Percentiles rank a stretch among this genome's conserved stretches.
These are phyloP conservation scores for Prototheca wickerhamii DNA, from an alignment of 163 green algal species.

Conservation along the genomic window DNA sequence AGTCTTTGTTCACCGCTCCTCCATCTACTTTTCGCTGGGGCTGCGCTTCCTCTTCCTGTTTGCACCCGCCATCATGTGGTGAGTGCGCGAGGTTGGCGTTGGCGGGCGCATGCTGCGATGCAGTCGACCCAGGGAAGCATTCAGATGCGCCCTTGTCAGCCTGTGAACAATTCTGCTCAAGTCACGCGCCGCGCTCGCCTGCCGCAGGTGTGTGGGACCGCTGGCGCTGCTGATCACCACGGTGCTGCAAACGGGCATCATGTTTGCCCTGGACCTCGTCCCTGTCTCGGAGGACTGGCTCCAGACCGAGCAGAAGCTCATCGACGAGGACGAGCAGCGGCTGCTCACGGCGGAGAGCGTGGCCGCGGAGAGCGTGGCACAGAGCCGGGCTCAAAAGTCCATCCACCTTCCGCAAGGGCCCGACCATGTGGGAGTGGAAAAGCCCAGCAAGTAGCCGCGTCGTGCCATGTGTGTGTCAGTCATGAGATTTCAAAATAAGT, in stretches of 20 bases:
- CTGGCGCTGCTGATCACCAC: not conserved
- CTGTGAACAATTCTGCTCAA: too few relatives aligned
- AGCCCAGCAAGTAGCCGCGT: too few relatives aligned
- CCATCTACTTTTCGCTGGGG: constrained; percentile 2
- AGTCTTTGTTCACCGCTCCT: not conserved
- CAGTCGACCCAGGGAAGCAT: too few relatives aligned
- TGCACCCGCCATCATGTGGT: constrained; percentile 3
- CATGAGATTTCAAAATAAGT: too few relatives aligned
- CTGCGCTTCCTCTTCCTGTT: constrained; percentile 7
- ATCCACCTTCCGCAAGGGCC: too few relatives aligned
- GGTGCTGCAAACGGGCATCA: not conserved
- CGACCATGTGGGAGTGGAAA: too few relatives aligned
- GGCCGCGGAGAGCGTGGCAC: too few relatives aligned
- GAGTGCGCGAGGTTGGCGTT: not conserved
- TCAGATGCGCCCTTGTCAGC: too few relatives aligned
- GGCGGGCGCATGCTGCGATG: not conserved
- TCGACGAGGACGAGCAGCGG: not conserved
- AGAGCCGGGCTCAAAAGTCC: too few relatives aligned
- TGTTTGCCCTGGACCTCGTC: constrained; percentile 2
- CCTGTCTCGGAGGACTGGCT: not conserved
- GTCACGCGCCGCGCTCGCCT: too few relatives aligned
- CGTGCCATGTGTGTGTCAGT: too few relatives aligned
- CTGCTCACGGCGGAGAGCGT: too few relatives aligned
- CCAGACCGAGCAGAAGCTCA: not conserved
- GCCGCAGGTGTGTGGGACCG: not conserved